Evolutionary conservation across 345 rosid genomes (phyloP).

Genomic region (Excoecaria agallocha): DNA sequence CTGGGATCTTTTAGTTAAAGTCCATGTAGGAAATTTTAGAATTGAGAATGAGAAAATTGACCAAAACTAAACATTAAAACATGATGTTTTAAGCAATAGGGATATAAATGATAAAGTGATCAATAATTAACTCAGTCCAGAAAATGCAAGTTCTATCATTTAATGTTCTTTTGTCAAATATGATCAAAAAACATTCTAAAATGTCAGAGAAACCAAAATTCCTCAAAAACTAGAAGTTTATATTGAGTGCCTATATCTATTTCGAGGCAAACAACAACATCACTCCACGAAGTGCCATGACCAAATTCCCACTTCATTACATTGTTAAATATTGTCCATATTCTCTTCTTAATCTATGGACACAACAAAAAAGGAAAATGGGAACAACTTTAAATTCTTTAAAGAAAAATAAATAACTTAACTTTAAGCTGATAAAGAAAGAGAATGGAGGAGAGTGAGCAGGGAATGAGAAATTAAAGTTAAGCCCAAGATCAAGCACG

Average conservation of each 20-base stretch:
- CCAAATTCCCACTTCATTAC: background rate
- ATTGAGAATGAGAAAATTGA: background rate
- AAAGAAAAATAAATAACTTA: no score
- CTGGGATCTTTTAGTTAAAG: background rate
- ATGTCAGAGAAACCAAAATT: background rate
- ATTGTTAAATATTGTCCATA: background rate
- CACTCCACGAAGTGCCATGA: background rate
- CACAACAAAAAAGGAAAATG: background rate
- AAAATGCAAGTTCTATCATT: background rate
- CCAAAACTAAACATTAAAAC: background rate
- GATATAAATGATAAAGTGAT: background rate
- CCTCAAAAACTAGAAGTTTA: background rate
- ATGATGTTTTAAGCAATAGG: background rate
- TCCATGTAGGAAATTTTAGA: background rate
- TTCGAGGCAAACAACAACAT: background rate
- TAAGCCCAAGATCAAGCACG: constrained; percentile 92
- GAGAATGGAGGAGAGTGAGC: constrained; percentile 80
- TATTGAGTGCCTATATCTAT: background rate
- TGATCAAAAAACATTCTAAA: background rate
- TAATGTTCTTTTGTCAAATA: background rate
- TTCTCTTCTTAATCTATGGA: background rate
- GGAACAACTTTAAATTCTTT: no score
- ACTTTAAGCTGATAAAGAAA: constrained; percentile 98
- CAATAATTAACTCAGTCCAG: no score
- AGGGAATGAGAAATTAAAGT: constrained; percentile 79